These are phyloP conservation scores for Leptoxyphium fumago DNA, from an alignment of 2,329 filamentous ascomycete genomes.

Conservation along the genomic window DNA sequence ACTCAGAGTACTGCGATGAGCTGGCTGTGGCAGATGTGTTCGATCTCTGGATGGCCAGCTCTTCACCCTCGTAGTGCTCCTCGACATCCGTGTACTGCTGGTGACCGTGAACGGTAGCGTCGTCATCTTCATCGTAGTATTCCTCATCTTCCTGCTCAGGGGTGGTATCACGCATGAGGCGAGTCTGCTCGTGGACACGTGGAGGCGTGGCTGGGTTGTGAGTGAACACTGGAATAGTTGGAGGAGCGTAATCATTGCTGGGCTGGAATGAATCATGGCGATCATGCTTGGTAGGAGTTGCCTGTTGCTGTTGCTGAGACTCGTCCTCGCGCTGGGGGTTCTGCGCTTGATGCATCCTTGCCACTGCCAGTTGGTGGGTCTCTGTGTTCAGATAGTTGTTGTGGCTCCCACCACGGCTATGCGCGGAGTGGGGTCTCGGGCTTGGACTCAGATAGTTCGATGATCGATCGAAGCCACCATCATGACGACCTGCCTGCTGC, in stretches of 20 bases:
- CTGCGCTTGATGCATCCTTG: not conserved
- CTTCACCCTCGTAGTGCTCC: conserved; percentile 3
- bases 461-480: not conserved
- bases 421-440: not conserved
- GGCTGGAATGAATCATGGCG: conserved; percentile 13
- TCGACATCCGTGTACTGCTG: conserved; percentile 1
- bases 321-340: not conserved
- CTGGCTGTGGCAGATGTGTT: conserved; percentile 15
- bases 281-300: conserved; percentile 5
- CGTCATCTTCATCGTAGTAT: conserved; percentile 5
- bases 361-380: not conserved
- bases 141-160: conserved; percentile 3
- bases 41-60: conserved; percentile 14
- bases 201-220: conserved; percentile 1
- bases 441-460: not conserved
- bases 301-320: not conserved
- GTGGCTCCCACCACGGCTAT: not conserved
- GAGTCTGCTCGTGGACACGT: conserved; percentile 1
- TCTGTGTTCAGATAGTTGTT: not conserved
- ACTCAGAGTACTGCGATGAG: conserved; percentile 22
- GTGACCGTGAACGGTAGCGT: conserved; percentile 1
- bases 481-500: not conserved
- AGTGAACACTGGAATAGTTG: not conserved
- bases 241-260: not conserved
- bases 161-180: conserved; percentile 18